Evolutionary conservation across 2,329 filamentous ascomycete genomes (phyloP), one percentile per base, ranked within the genome.

Genomic region (Cercospora citrullina): DNA sequence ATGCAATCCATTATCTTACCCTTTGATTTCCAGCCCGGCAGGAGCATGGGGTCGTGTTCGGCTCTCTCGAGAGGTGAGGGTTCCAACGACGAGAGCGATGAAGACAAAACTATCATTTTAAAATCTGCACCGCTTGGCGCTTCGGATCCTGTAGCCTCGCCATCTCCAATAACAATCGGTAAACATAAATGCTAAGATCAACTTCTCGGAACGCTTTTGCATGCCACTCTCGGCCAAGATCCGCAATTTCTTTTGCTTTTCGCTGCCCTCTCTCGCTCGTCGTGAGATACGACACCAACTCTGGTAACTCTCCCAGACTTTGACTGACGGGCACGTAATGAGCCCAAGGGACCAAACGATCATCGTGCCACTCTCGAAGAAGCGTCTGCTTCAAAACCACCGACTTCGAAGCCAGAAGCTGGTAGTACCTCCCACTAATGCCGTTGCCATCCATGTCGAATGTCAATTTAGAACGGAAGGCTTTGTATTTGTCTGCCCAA

Each of bases 311-410:
- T 2, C 81, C 79, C 73, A 86, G 76, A 5, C 80, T 76, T 69
- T 82, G 76, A 58, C 83, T 85, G 0, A 88, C 79, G 0, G 86
- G 86, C 0, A 87, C 73, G 65, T 87, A 87, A 68, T 88, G 86
- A 4, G 85, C 77, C 86, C 86, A 88, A 0, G 86, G 85, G 9
- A 83, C 64, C 2, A 88, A 78, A 0, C 85, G 76, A 26, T 87
- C 85, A 67, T 87, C 84, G 67, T 88, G 86, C 87, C 86, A 88
- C 74, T 88, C 86, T 2, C 81, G 79, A 7, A 87, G 75, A 0
- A 87, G 71, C 0, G 85, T 85, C 69, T 84, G 81, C 72, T 87
- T 88, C 16, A 88, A 73, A 0, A 84, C 82, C 0, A 79, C 72
- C 1, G 81, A 83, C 3, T 77, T 79, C 0, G 83, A 86, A 0